Evolutionary conservation across 2,329 filamentous ascomycete genomes (phyloP).

Genomic region (Aspergillus fumigatiaffinis): DNA sequence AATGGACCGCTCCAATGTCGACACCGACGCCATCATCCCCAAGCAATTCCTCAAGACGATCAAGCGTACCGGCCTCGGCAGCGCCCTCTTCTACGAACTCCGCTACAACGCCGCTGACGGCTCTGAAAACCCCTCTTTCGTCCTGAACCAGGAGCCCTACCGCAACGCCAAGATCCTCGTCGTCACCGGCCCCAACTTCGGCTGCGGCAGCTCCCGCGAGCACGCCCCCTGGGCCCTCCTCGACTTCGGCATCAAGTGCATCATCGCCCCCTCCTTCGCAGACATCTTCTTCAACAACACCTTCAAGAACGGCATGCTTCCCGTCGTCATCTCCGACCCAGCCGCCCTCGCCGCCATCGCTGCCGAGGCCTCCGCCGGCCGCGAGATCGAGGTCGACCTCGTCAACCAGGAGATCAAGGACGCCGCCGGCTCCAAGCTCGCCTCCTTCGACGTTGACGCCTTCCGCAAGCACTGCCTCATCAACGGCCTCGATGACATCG

Average conservation of each 20-base stretch:
- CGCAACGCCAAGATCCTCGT: slow-evolving; percentile 82
- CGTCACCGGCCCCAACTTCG: slow-evolving; percentile 89
- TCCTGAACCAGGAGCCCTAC: slow-evolving; percentile 89
- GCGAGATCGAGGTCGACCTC: slow-evolving; percentile 85
- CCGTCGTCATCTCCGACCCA: slow-evolving; percentile 69
- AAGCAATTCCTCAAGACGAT: slow-evolving; percentile 99
- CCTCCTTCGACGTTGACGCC: slow-evolving; percentile 80
- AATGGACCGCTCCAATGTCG: slow-evolving; percentile 82
- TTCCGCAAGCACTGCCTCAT: slow-evolving; percentile 93
- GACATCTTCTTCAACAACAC: slow-evolving; percentile 99
- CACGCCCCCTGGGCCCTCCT: slow-evolving; percentile 96
- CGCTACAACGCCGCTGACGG: slow-evolving; percentile 67
- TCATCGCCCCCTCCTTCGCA: slow-evolving; percentile 83
- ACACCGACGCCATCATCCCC: slow-evolving; percentile 98
- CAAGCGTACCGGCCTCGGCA: slow-evolving; percentile 90
- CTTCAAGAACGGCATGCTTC: slow-evolving; percentile 99
- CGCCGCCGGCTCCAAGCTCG: slow-evolving; percentile 67
- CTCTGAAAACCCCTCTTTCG: slow-evolving; percentile 71
- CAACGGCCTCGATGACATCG: slow-evolving; percentile 94
- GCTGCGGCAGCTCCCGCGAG: slow-evolving; percentile 87
- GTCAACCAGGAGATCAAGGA: slow-evolving; percentile 79
- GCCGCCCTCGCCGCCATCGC: slow-evolving; percentile 66
- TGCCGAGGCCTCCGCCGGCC: slow-evolving; percentile 71
- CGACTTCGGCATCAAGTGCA: slow-evolving; percentile 91
- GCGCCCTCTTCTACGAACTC: slow-evolving; percentile 80